Percentiles rank a stretch among this genome's conserved stretches.
Evolutionary conservation across 2,329 filamentous ascomycete species (phyloP).

Genomic region (Alternaria atra): DNA sequence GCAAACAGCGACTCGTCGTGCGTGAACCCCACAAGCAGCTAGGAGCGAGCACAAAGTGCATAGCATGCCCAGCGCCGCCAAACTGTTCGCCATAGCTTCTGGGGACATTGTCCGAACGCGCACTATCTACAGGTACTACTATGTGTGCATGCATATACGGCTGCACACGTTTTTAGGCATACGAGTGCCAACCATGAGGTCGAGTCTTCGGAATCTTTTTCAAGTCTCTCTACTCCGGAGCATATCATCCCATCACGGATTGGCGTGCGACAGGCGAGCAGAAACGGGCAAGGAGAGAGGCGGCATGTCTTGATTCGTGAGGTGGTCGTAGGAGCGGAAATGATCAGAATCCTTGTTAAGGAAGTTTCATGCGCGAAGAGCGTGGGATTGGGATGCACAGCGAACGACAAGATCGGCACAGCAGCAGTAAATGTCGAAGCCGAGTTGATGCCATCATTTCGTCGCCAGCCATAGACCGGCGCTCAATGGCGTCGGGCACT

Average conservation of each 20-base stretch:
- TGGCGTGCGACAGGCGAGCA: slow-evolving; percentile 10
- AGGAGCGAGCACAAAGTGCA: slow-evolving; percentile 15
- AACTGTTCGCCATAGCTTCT: slow-evolving; percentile 8
- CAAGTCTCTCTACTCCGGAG: slow-evolving; percentile 19
- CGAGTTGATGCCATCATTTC: slow-evolving; percentile 3
- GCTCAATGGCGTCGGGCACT: slow-evolving; percentile 4
- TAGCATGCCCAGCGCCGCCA: slow-evolving; percentile 16
- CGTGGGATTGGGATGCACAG: slow-evolving; percentile 14
- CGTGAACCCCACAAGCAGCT: slow-evolving; percentile 8
- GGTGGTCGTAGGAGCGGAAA: slow-evolving; percentile 27
- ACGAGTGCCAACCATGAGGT: not conserved
- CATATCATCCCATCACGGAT: slow-evolving; percentile 14
- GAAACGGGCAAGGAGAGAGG: slow-evolving; percentile 18
- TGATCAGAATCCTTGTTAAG: slow-evolving; percentile 34
- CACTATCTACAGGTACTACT: slow-evolving; percentile 18
- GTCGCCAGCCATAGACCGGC: not conserved
- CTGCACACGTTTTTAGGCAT: slow-evolving; percentile 11
- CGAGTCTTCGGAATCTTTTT: slow-evolving; percentile 10
- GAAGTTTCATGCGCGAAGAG: slow-evolving; percentile 26
- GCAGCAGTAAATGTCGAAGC: slow-evolving; percentile 6
- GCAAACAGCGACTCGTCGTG: slow-evolving; percentile 25
- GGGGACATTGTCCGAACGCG: not conserved
- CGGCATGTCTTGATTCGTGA: slow-evolving; percentile 36
- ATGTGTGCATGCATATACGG: slow-evolving; percentile 15
- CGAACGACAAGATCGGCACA: slow-evolving; percentile 20